Evolutionary conservation across 352 stramenopile species (phyloP).

Genomic region (Pythium myriotylum): DNA sequence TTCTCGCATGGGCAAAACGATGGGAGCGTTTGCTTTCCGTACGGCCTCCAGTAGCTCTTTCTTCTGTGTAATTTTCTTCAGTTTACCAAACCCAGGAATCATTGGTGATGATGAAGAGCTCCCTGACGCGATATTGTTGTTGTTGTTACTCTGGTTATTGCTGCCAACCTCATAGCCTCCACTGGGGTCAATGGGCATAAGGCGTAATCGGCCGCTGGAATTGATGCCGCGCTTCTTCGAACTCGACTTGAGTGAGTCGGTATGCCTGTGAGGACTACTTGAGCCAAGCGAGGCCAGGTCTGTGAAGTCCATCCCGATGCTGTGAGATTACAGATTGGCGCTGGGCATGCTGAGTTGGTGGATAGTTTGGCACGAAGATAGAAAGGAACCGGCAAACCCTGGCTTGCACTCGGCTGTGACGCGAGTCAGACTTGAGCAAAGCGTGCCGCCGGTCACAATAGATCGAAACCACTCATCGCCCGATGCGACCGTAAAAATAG

Average conservation of each 20-base stretch:
- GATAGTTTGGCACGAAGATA: background rate
- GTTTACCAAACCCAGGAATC: slow-evolving; percentile 35
- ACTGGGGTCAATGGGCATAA: slow-evolving; percentile 53
- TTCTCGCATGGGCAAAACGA: slow-evolving; percentile 59
- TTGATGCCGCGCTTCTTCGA: slow-evolving; percentile 52
- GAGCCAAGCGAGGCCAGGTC: slow-evolving; percentile 50
- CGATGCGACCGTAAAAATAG: background rate
- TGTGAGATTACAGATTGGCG: background rate
- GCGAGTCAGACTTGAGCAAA: slow-evolving; percentile 2
- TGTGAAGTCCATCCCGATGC: slow-evolving; percentile 42
- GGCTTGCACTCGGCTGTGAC: too few relatives aligned
- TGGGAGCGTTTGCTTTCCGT: slow-evolving; percentile 70
- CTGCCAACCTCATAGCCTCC: slow-evolving; percentile 31
- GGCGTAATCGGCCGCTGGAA: slow-evolving; percentile 34
- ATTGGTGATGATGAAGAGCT: slow-evolving; percentile 20
- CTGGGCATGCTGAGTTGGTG: background rate
- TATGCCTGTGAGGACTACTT: slow-evolving; percentile 36
- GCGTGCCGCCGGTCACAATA: too few relatives aligned
- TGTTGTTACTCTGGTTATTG: slow-evolving; percentile 25
- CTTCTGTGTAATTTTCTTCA: slow-evolving; percentile 80
- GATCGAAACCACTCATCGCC: background rate
- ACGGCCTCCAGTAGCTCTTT: slow-evolving; percentile 78
- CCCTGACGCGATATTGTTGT: slow-evolving; percentile 22
- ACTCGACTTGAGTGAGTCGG: slow-evolving; percentile 35
- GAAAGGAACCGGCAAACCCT: too few relatives aligned